Conservation (phyloP, 257 asterid genomes). For the Striga asiatica region DNA sequence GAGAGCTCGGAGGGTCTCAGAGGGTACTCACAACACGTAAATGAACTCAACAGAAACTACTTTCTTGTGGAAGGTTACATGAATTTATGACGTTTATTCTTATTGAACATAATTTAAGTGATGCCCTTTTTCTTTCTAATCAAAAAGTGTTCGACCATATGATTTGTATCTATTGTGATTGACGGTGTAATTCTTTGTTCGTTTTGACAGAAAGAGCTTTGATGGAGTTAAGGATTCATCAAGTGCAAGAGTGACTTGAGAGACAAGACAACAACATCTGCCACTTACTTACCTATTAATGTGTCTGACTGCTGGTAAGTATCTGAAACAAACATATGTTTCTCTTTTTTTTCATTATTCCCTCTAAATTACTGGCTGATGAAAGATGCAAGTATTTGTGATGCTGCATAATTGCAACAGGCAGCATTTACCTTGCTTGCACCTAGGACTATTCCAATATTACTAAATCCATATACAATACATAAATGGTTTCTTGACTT, state of each 20-base stretch:
- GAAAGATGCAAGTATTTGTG: background rate
- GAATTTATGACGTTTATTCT: too few relatives aligned
- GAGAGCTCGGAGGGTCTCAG: constrained; percentile 56
- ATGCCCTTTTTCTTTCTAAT: background rate
- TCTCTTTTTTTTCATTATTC: background rate
- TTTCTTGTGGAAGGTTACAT: constrained; percentile 40
- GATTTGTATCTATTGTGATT: too few relatives aligned
- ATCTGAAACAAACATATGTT: too few relatives aligned
- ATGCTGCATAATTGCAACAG: background rate
- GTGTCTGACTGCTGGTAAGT: constrained; percentile 83
- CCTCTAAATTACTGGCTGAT: too few relatives aligned
- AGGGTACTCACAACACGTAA: constrained; percentile 43
- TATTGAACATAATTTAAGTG: too few relatives aligned
- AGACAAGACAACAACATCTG: constrained; percentile 24
- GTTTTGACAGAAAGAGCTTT: constrained; percentile 40
- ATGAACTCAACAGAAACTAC: constrained; percentile 38
- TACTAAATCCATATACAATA: background rate
- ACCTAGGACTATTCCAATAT: background rate
- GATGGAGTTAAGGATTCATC: constrained; percentile 49
- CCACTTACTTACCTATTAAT: constrained; percentile 46
- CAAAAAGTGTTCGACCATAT: too few relatives aligned
- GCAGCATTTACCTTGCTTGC: background rate
- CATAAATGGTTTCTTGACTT: background rate
- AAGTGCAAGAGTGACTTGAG: constrained; percentile 33
- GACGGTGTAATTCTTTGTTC: too few relatives aligned